Evolutionary conservation across 2,329 filamentous ascomycete species (phyloP), one percentile per base, ranked within the genome.

Genomic region (Didymella segeticola): DNA sequence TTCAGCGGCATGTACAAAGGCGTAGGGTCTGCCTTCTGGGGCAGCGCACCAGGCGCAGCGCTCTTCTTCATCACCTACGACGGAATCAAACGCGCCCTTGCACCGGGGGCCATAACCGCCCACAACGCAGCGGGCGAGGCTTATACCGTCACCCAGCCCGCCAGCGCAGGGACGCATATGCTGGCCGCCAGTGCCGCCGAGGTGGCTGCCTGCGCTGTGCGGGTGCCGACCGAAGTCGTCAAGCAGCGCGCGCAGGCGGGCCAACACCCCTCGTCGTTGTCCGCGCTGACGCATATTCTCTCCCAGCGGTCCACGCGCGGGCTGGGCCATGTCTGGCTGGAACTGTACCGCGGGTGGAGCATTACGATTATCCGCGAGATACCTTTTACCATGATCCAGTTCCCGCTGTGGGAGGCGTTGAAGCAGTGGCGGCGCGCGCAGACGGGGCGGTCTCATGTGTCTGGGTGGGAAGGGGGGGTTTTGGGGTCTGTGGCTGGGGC

Each of bases 31-130:
- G 92, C 93, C 0, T 81, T 98, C 43, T 88, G 97, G 53, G 95
- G 96, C 25, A 96, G 91, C 39, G 93, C 95, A 0, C 95, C 95
- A 0, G 91, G 92, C 50, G 95, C 96, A 1, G 93, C 95, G 36
- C 90, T 96, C 71, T 99, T 99, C 86, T 99, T 99, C 84, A 89
- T 91, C 72, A 95, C 91, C 46, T 96, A 96, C 80, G 93, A 97
- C 77, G 81, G 83, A 46, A 80, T 88, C 43, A 96, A 76, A 57
- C 69, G 71, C 8, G 30, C 53, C 15, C 56, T 74, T 4, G 36
- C 70, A 3, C 27, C 61, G 11, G 26, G 38, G 15, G 8, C 57
- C 1, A 38, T 51, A 0, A 60, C 66, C 7, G 50, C 51, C 9
- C 63, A 59, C 29, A 66, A 70, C 54, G 69, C 60, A 26, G 38